Percentiles rank a stretch among this genome's conserved stretches.
Conservation (phyloP, 495 filamentous ascomycete species). For the Hapsidospora chrysogenum region DNA sequence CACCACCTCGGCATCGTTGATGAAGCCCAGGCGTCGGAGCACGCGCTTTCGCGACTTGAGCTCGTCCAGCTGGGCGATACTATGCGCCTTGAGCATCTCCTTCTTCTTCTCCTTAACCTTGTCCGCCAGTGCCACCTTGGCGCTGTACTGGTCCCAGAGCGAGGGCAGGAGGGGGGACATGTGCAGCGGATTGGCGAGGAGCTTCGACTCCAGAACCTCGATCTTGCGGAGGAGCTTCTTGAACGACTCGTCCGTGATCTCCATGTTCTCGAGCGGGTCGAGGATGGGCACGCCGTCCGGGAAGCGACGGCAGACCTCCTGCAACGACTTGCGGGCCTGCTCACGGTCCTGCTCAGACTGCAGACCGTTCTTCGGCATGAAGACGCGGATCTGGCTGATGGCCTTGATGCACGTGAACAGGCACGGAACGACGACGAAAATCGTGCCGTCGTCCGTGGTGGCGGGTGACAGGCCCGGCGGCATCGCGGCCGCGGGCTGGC, state of each 20-base stretch:
- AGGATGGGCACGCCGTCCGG: constrained; percentile 80
- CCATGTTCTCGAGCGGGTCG: constrained; percentile 91
- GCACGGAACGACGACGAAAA: constrained; percentile 74
- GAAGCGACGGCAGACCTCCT: constrained; percentile 68
- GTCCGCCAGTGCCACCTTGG: constrained; percentile 55
- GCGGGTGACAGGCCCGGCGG: constrained; percentile 15
- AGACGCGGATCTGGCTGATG: constrained; percentile 61
- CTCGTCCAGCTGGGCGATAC: constrained; percentile 84
- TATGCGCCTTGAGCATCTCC: constrained; percentile 64
- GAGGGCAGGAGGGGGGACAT: constrained; percentile 67
- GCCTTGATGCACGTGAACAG: constrained; percentile 67
- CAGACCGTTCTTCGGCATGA: constrained; percentile 55
- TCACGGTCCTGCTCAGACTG: constrained; percentile 43
- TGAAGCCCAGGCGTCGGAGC: constrained; percentile 87
- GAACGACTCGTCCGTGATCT: constrained; percentile 78
- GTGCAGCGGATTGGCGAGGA: constrained; percentile 79
- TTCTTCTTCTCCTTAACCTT: constrained; percentile 80
- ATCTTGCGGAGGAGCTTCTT: constrained; percentile 92
- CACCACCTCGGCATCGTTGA: constrained; percentile 86
- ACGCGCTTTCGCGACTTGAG: constrained; percentile 91
- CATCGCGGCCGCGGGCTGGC: constrained; percentile 14
- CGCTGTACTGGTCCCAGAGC: constrained; percentile 67
- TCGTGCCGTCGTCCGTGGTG: constrained; percentile 13
- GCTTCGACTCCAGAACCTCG: constrained; percentile 81
- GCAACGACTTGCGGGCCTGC: constrained; percentile 40